These are phyloP conservation scores for Syzygium aromaticum DNA, from an alignment of 345 rosid species.

Conservation along the genomic window DNA sequence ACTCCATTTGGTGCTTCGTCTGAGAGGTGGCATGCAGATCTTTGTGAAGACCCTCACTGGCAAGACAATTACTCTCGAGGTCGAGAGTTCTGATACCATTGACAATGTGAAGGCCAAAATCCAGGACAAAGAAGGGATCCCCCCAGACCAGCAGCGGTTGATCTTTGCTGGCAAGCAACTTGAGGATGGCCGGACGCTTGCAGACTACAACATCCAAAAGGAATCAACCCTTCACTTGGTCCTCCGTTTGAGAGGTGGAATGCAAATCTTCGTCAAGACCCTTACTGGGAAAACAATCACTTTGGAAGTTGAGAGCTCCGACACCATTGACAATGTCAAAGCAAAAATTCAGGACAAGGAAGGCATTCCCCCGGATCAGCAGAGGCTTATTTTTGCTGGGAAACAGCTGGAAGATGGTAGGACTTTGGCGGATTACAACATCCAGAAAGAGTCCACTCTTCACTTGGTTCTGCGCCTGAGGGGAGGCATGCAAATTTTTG, in stretches of 20 bases:
- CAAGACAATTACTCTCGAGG: constrained; percentile 15
- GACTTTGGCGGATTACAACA: constrained; percentile 7
- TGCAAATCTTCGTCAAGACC: constrained; percentile 20
- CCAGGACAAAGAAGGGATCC: neutral
- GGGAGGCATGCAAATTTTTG: constrained; percentile 42
- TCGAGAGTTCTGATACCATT: constrained; percentile 10
- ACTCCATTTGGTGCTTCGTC: constrained; percentile 22
- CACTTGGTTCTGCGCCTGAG: constrained; percentile 15
- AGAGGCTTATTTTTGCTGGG: constrained; percentile 17
- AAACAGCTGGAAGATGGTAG: constrained; percentile 15
- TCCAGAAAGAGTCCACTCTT: constrained; percentile 16
- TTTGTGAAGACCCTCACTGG: constrained; percentile 18
- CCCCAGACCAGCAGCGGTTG: neutral
- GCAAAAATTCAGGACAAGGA: constrained; percentile 18
- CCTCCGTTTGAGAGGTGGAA: constrained; percentile 3
- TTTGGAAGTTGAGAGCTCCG: constrained; percentile 15
- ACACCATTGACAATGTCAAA: constrained; percentile 14
- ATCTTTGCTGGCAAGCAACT: constrained; percentile 5
- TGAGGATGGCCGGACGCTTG: neutral
- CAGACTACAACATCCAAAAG: neutral
- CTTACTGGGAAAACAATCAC: constrained; percentile 18
- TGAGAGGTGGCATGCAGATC: constrained; percentile 17
- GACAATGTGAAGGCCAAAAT: neutral
- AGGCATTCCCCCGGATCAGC: constrained; percentile 19
- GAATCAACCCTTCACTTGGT: constrained; percentile 7